Evolutionary conservation across 148 eudicot species (phyloP).

Genomic region (Cornus suecica): DNA sequence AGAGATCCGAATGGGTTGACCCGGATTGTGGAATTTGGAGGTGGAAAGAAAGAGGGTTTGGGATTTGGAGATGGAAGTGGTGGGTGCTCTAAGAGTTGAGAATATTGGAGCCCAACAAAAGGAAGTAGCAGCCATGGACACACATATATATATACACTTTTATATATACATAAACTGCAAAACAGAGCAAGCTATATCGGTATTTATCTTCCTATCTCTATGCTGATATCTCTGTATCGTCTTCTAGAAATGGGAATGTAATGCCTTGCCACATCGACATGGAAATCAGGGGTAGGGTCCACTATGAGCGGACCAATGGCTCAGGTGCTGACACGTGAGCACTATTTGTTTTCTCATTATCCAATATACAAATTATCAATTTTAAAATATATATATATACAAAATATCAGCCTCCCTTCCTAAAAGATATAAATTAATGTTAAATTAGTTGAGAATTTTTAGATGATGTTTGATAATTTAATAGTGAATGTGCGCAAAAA

Average conservation of each 20-base stretch:
- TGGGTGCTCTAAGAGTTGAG: neutral
- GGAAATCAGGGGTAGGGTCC: neutral
- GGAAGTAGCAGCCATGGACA: neutral
- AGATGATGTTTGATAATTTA: too few relatives aligned
- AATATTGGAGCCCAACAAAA: neutral
- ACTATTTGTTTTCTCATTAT: too few relatives aligned
- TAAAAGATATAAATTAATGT: too few relatives aligned
- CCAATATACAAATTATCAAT: too few relatives aligned
- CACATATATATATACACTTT: too few relatives aligned
- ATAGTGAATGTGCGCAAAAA: too few relatives aligned
- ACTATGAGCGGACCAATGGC: neutral
- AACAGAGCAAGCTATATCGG: neutral
- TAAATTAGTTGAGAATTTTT: too few relatives aligned
- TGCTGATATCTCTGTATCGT: too few relatives aligned
- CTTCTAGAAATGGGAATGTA: neutral
- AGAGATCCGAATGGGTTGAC: conserved; percentile 9
- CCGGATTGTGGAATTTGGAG: neutral
- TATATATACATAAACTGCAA: neutral
- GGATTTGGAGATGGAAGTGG: neutral
- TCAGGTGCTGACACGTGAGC: neutral
- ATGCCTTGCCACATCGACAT: too few relatives aligned
- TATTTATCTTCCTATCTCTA: too few relatives aligned
- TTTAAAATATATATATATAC: too few relatives aligned
- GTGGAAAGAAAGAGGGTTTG: neutral
- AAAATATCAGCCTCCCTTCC: too few relatives aligned